Percentiles rank a stretch among this genome's conserved stretches.
Evolutionary conservation across 2,329 filamentous ascomycete genomes (phyloP).

Genomic region (Aureobasidium sp.): DNA sequence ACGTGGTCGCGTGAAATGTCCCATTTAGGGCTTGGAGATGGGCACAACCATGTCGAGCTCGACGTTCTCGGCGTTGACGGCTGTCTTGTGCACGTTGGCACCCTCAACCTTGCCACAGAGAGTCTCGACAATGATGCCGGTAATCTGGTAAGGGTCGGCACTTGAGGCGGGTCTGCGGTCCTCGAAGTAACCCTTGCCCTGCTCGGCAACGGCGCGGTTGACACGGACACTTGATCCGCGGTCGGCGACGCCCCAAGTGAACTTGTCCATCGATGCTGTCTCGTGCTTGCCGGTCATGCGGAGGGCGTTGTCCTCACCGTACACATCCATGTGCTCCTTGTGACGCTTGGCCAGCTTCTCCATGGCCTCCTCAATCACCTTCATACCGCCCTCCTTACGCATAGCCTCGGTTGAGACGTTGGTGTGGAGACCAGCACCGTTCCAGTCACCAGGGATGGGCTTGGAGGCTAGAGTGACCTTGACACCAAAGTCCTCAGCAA

Average conservation of each 20-base stretch:
- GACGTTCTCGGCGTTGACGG: slow-evolving; percentile 27
- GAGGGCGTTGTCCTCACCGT: slow-evolving; percentile 91
- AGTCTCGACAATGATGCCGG: slow-evolving; percentile 73
- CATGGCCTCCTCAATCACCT: slow-evolving; percentile 77
- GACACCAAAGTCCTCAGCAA: slow-evolving; percentile 93
- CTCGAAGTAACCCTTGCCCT: slow-evolving; percentile 94
- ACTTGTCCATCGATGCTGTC: slow-evolving; percentile 88
- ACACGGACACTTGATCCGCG: slow-evolving; percentile 92
- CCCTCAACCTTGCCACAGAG: slow-evolving; percentile 45
- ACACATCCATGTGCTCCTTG: slow-evolving; percentile 67
- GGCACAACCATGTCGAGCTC: slow-evolving; percentile 31
- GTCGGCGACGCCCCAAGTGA: slow-evolving; percentile 92
- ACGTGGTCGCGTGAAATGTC: slow-evolving; percentile 11
- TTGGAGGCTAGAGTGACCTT: slow-evolving; percentile 95
- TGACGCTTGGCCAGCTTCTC: slow-evolving; percentile 46
- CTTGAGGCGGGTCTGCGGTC: slow-evolving; percentile 63
- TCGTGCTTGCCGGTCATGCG: slow-evolving; percentile 91
- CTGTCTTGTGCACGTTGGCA: slow-evolving; percentile 38
- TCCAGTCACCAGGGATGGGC: slow-evolving; percentile 94
- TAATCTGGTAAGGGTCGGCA: slow-evolving; percentile 78
- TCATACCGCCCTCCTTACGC: slow-evolving; percentile 88
- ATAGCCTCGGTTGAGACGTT: slow-evolving; percentile 91
- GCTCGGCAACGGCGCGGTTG: slow-evolving; percentile 72
- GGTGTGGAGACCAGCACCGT: slow-evolving; percentile 87
- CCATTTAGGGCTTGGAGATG: slow-evolving; percentile 26